phyloP scores from a whole-genome alignment of 2,329 filamentous ascomycete species.

The Aspergillus alliaceus region DNA sequence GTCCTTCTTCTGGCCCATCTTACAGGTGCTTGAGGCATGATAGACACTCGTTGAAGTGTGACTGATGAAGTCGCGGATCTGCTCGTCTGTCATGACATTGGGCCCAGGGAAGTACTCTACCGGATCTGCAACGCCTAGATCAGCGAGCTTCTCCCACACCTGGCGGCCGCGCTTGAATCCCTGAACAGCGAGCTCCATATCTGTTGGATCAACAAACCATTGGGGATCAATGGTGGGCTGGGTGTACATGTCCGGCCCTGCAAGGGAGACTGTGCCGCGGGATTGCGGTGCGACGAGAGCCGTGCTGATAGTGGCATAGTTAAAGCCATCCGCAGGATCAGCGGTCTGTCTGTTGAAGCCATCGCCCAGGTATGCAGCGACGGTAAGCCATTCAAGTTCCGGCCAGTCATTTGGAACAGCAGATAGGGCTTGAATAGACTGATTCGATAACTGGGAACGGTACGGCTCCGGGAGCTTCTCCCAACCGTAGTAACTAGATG shows the following conservation, averaged over 20 bases:
- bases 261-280: conserved; percentile 15
- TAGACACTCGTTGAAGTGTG: conserved; percentile 28
- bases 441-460: conserved; percentile 18
- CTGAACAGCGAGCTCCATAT: conserved; percentile 45
- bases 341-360: conserved; percentile 9
- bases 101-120: conserved; percentile 37
- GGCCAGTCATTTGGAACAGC: conserved; percentile 34
- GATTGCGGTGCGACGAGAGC: conserved; percentile 14
- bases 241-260: conserved; percentile 16
- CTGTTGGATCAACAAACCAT: conserved; percentile 24
- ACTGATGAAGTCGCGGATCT: conserved; percentile 38
- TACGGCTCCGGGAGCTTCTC: conserved; percentile 29
- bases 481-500: conserved; percentile 25
- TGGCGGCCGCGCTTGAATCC: conserved; percentile 44
- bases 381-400: conserved; percentile 29
- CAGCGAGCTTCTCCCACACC: conserved; percentile 27
- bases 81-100: conserved; percentile 39
- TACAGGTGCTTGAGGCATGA: conserved; percentile 38
- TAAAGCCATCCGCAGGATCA: conserved; percentile 24
- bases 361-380: conserved; percentile 17
- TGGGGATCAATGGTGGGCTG: conserved; percentile 16
- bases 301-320: conserved; percentile 16
- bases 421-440: conserved; percentile 13
- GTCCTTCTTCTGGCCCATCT: conserved; percentile 37
- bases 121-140: conserved; percentile 20